Percentiles rank a stretch among this genome's conserved stretches.
These are phyloP conservation scores for Laburnicola sp. DNA, from an alignment of 2,329 filamentous ascomycete genomes.

Conservation along the genomic window DNA sequence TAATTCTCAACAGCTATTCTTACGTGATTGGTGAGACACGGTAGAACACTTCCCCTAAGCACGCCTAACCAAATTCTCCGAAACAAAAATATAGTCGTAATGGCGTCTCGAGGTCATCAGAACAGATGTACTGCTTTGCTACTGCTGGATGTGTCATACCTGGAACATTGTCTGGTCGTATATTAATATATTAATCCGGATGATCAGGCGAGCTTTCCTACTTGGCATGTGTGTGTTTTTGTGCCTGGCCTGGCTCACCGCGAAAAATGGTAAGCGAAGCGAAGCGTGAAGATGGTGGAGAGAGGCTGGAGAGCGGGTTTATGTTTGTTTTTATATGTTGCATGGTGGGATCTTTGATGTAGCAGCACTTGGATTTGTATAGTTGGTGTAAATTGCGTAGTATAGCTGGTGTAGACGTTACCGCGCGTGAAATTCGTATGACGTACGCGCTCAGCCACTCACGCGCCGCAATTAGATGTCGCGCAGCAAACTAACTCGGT, in stretches of 20 bases:
- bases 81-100: too few species aligned
- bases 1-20: too few species aligned
- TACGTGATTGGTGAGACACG: too few species aligned
- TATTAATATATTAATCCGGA: not conserved
- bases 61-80: too few species aligned
- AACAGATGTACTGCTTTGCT: too few species aligned
- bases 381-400: not conserved
- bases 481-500: constrained; percentile 1
- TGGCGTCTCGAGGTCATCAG: too few species aligned
- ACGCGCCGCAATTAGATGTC: not conserved
- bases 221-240: not conserved
- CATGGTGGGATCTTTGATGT: not conserved
- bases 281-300: too few species aligned
- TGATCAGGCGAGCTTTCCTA: not conserved
- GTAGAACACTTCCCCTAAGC: too few species aligned
- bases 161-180: not conserved
- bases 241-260: too few species aligned
- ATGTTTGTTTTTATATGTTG: not conserved
- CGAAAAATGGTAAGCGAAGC: too few species aligned
- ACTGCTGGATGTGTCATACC: not conserved
- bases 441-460: constrained; percentile 5
- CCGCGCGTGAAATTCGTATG: constrained; percentile 2
- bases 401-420: not conserved
- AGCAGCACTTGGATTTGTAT: not conserved
- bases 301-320: not conserved